A percentile compares a stretch with the other conserved stretches of the same genome.
These are phyloP conservation scores for Metschnikowia lochheadii DNA, from an alignment of 805 yeast species.

Conservation along the genomic window DNA sequence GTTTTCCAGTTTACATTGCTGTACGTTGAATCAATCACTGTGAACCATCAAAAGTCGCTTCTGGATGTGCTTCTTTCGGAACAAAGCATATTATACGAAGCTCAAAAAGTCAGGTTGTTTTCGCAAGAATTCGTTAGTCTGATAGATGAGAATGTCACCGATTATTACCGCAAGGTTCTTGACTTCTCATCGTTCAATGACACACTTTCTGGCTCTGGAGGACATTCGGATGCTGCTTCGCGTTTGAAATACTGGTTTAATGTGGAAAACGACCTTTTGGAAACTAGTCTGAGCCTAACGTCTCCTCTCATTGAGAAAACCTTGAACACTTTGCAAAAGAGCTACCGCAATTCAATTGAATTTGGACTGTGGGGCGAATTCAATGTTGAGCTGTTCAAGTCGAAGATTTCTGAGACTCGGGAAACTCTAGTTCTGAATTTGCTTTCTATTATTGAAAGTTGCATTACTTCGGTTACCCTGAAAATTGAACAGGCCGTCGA, in stretches of 20 bases:
- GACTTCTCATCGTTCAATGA: constrained; percentile 6
- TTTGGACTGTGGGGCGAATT: constrained; percentile 14
- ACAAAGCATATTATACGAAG: neutral
- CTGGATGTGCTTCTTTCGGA: neutral
- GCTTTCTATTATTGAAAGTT: neutral
- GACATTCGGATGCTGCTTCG: neutral
- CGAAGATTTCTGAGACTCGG: neutral
- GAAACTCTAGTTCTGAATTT: neutral
- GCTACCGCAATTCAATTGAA: neutral
- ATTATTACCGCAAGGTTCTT: constrained; percentile 22
- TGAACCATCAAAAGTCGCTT: neutral
- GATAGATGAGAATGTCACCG: constrained; percentile 7
- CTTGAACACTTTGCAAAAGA: neutral
- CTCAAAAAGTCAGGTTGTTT: constrained; percentile 12
- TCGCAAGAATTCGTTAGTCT: constrained; percentile 18
- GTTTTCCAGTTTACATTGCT: neutral
- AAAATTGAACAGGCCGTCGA: neutral
- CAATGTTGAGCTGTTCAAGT: neutral
- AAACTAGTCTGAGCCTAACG: neutral
- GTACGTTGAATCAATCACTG: neutral
- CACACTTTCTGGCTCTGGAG: neutral
- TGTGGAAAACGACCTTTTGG: constrained; percentile 3
- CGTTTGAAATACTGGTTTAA: constrained; percentile 13
- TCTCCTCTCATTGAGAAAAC: neutral
- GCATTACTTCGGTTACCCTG: neutral